Conservation (phyloP, 78 protist species). For the Protostelium mycophagum region DNA sequence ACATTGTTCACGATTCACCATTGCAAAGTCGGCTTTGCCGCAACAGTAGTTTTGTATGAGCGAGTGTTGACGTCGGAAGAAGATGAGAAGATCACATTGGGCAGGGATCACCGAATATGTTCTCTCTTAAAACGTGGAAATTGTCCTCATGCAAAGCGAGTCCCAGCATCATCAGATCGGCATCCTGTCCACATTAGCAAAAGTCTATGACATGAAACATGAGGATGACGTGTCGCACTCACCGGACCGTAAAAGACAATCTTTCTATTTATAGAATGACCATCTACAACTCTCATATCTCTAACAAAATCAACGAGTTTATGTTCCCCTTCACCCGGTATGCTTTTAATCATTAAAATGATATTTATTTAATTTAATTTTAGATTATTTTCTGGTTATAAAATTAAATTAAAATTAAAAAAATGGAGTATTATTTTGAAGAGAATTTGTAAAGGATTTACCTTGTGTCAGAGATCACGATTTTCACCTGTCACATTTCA, state of each 20-base stretch:
- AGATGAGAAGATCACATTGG: neutral
- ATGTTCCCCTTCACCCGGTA: conserved; percentile 99
- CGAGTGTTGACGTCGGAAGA: neutral
- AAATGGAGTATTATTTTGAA: no score
- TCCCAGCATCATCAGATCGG: conserved; percentile 96
- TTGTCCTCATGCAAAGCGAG: conserved; percentile 95
- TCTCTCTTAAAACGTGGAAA: conserved; percentile 86
- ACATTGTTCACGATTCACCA: no score
- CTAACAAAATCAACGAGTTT: conserved; percentile 97
- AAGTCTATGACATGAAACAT: neutral
- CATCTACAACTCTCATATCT: conserved; percentile 51
- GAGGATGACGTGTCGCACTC: no score
- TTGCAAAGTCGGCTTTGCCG: no score
- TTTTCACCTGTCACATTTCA: conserved; percentile 54
- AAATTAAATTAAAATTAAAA: no score
- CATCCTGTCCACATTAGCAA: conserved; percentile 66
- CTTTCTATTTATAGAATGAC: conserved; percentile 47
- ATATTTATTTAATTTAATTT: no score
- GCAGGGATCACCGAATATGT: neutral
- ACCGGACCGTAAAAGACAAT: conserved; percentile 81
- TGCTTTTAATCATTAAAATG: conserved; percentile 4
- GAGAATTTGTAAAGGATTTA: neutral
- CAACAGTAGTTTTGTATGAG: no score
- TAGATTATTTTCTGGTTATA: no score
- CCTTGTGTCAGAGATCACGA: conserved; percentile 69